Percentiles rank a stretch among this genome's conserved stretches.
These are phyloP conservation scores for Platanthera guangdongensis DNA, from an alignment of 106 monocot genomes.

Conservation along the genomic window DNA sequence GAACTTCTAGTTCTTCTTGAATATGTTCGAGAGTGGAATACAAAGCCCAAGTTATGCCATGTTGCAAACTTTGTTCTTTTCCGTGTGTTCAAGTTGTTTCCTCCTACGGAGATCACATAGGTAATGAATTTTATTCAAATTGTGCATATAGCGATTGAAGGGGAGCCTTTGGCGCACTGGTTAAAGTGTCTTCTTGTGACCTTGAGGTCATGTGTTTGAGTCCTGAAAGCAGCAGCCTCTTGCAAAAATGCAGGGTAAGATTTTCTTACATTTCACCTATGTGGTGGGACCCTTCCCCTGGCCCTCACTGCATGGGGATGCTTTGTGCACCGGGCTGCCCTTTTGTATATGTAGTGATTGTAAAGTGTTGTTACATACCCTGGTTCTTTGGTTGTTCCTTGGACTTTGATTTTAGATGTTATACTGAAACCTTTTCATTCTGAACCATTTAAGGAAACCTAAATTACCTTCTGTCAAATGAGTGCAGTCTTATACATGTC, in stretches of 20 bases:
- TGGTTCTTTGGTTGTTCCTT: not conserved
- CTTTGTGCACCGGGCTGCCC: no score
- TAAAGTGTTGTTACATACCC: no score
- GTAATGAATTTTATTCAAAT: constrained; percentile 21
- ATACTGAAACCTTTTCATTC: not conserved
- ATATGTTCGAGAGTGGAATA: constrained; percentile 95
- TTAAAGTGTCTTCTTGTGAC: no score
- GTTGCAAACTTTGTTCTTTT: constrained; percentile 79
- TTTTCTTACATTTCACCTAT: no score
- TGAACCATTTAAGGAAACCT: not conserved
- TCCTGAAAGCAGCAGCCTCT: no score
- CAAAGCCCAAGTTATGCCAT: constrained; percentile 83
- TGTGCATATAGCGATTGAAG: no score
- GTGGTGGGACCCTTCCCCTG: no score
- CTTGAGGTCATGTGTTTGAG: no score
- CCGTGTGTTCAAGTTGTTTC: constrained; percentile 47
- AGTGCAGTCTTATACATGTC: not conserved
- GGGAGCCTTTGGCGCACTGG: no score
- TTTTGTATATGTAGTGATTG: no score
- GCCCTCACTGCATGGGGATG: no score
- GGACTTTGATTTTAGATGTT: not conserved
- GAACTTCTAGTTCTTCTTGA: constrained; percentile 74
- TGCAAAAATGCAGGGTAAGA: no score
- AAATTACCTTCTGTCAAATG: not conserved
- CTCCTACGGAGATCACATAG: constrained; percentile 75